Evolutionary conservation across 441 rosid species (phyloP).

Genomic region (Viola pubescens): DNA sequence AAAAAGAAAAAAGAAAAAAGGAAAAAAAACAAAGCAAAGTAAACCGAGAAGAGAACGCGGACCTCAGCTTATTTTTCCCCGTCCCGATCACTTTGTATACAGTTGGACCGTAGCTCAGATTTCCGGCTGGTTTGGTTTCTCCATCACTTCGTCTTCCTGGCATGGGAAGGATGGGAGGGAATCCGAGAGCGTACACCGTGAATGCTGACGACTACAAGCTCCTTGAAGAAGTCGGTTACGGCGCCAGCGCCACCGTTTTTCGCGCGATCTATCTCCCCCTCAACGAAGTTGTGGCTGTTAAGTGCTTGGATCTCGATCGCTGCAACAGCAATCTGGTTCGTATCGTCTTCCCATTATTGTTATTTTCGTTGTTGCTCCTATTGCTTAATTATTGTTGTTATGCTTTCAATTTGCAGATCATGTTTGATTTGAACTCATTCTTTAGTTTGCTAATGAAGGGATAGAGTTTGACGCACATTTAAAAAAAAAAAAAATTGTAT

Average conservation of each 20-base stretch:
- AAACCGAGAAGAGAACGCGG: too few species aligned
- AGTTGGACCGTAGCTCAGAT: too few species aligned
- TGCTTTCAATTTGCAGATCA: too few species aligned
- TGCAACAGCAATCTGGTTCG: constrained; percentile 90
- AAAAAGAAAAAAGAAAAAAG: too few species aligned
- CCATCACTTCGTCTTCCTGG: background rate
- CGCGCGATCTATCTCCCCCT: constrained; percentile 85
- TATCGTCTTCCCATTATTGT: background rate
- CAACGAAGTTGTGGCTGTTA: constrained; percentile 81
- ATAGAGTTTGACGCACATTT: too few species aligned
- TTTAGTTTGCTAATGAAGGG: background rate
- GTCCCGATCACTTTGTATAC: background rate
- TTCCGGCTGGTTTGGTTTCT: too few species aligned
- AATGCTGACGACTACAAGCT: constrained; percentile 65
- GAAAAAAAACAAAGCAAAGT: too few species aligned
- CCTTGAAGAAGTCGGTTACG: constrained; percentile 84
- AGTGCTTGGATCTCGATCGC: constrained; percentile 99
- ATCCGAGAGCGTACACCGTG: constrained; percentile 46
- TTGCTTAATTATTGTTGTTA: background rate
- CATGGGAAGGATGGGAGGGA: constrained; percentile 49
- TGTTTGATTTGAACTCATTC: background rate
- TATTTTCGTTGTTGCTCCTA: background rate
- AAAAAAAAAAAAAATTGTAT: too few species aligned
- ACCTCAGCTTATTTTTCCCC: background rate
- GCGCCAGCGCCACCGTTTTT: constrained; percentile 89